A percentile compares a stretch with the other conserved stretches of the same genome.
Conservation (phyloP, 2,329 filamentous ascomycete genomes). For the Botrytis fabae region DNA sequence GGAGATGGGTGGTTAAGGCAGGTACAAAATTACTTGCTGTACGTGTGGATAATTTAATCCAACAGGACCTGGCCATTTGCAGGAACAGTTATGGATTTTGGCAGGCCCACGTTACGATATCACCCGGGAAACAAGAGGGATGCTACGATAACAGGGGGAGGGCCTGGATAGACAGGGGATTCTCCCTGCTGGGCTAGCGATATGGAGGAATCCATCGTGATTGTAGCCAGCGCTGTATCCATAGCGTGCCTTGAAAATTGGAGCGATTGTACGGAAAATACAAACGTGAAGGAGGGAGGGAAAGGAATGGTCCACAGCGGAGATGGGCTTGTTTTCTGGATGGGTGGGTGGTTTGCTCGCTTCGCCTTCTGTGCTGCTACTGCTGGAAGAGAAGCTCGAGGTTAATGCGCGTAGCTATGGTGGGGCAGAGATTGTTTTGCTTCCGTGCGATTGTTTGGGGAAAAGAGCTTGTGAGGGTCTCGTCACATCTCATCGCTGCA, state of each 20-base stretch:
- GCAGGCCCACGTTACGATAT: not conserved
- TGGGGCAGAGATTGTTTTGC: conserved; percentile 1
- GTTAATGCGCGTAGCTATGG: conserved; percentile 11
- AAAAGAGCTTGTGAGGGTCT: conserved; percentile 1
- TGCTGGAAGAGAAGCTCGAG: not conserved
- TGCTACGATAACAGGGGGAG: not conserved
- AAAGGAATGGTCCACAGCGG: not conserved
- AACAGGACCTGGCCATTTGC: not conserved
- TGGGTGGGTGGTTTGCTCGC: not conserved
- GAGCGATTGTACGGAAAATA: not conserved
- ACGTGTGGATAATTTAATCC: not conserved
- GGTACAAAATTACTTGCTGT: conserved; percentile 5
- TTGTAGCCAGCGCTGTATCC: not conserved
- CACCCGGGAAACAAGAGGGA: conserved; percentile 4
- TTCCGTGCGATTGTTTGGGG: not conserved
- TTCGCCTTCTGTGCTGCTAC: not conserved
- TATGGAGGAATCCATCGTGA: not conserved
- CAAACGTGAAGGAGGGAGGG: not conserved
- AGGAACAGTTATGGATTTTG: not conserved
- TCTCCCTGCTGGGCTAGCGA: not conserved
- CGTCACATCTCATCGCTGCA: not conserved
- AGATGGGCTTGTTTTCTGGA: not conserved
- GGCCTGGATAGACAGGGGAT: not conserved
- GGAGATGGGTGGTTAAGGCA: not conserved
- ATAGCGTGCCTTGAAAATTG: conserved; percentile 16